Percentiles rank a stretch among this genome's conserved stretches.
These are phyloP conservation scores for Chondrostereum purpureum DNA, from an alignment of 1,284 basidiomycete species.

Conservation along the genomic window DNA sequence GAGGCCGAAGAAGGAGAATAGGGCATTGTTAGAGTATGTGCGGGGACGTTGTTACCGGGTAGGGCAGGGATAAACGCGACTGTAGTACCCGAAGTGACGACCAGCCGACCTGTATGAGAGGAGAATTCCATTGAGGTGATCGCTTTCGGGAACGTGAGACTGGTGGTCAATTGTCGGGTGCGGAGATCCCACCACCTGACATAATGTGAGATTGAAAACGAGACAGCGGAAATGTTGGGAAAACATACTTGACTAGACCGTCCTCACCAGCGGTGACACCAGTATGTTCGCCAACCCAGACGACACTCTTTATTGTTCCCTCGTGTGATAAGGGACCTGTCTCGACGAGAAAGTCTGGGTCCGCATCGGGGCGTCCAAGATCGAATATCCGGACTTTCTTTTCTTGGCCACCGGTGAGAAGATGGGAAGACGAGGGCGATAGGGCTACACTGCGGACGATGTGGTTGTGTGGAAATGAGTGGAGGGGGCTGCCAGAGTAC, in stretches of 20 bases:
- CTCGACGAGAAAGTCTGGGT: constrained; percentile 74
- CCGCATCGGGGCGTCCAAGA: constrained; percentile 76
- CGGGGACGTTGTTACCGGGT: constrained; percentile 44
- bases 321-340: constrained; percentile 66
- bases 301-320: constrained; percentile 85
- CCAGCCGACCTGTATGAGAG: constrained; percentile 76
- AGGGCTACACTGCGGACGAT: constrained; percentile 95
- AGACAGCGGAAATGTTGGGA: constrained; percentile 6
- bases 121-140: constrained; percentile 95
- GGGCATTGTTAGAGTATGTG: constrained; percentile 65
- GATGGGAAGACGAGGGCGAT: constrained; percentile 57
- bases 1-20: constrained; percentile 89
- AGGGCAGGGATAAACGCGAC: constrained; percentile 81
- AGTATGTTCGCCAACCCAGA: constrained; percentile 86
- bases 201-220: not conserved
- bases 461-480: constrained; percentile 96
- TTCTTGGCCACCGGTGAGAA: constrained; percentile 94
- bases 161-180: constrained; percentile 65
- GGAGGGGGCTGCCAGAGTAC: constrained; percentile 77
- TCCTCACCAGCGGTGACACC: constrained; percentile 92
- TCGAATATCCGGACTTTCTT: constrained; percentile 97
- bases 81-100: constrained; percentile 86
- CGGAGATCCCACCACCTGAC: constrained; percentile 94
- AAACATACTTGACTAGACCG: constrained; percentile 75
- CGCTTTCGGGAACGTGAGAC: constrained; percentile 69